Conservation (phyloP, 1,139 yeast species). For the Magnusiomyces paraingens region DNA sequence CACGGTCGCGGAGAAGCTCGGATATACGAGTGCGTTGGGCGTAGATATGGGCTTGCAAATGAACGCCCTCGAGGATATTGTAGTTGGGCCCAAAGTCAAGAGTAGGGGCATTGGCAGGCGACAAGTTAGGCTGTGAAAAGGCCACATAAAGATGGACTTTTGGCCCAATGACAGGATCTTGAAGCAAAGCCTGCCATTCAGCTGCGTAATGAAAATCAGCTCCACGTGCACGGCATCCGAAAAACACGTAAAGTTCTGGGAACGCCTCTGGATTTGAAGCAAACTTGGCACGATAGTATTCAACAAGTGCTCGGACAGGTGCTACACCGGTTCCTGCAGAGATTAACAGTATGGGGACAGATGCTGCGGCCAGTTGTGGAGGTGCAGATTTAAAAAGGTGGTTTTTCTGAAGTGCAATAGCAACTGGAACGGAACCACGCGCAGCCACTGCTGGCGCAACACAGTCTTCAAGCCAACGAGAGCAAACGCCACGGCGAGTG, state of each 20-base stretch:
- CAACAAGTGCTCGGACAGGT: conserved; percentile 66
- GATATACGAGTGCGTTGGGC: conserved; percentile 41
- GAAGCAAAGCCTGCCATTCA: conserved; percentile 39
- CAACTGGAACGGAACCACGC: conserved; percentile 29
- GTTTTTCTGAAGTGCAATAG: conserved; percentile 47
- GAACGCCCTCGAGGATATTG: conserved; percentile 34
- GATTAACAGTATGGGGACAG: conserved; percentile 59
- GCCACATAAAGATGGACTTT: conserved; percentile 12
- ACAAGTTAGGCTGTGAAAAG: conserved; percentile 10
- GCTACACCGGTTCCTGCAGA: conserved; percentile 95
- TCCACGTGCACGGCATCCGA: conserved; percentile 64
- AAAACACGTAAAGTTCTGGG: conserved; percentile 42
- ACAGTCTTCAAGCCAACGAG: conserved; percentile 56
- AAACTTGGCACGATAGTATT: not conserved
- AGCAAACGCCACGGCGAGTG: conserved; percentile 75
- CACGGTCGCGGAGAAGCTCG: conserved; percentile 43
- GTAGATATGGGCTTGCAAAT: conserved; percentile 68
- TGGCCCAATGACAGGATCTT: not conserved
- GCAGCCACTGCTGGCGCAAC: conserved; percentile 28
- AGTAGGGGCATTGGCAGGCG: not conserved
- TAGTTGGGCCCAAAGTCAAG: not conserved
- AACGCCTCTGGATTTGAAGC: not conserved
- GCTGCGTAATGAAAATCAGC: conserved; percentile 65
- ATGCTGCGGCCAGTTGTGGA: conserved; percentile 9
- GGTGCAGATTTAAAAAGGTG: conserved; percentile 17